Base-by-base conservation (phyloP, 83 land plant species). In the Picea engelmannii region DNA sequence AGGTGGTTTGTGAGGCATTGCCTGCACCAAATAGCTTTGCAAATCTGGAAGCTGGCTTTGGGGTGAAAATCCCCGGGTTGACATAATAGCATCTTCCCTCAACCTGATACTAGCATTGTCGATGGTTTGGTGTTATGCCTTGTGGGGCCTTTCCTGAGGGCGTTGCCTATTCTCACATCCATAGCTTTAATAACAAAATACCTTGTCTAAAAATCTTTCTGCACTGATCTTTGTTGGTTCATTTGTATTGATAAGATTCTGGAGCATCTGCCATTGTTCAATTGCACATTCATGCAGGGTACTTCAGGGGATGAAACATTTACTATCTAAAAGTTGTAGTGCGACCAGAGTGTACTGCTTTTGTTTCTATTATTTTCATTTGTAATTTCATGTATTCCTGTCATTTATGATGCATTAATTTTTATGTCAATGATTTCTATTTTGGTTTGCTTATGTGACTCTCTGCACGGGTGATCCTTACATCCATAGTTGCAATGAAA, bases 121-220 rank as follows among this genome's bases (percentile, higher is more conserved):
- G 47, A 44, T 44, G 47, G 47, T 44, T 44, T 44, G 47, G 47
- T 44, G 4, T 44, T 44, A 44, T 44, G 47, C 47, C 47, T 44
- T 44, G 47, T 44, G 47, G 47, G 47, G 8, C 47, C 7, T 44
- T 7, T 44, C 7, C 47, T 44, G 47, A 6, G 47, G 47, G 6
- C 7, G 7, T 44, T 44, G 47, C 47, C 47, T 44, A 7, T 44
- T 44, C 71, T 67, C 71, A 67, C 31, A 13, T 66, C 75, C 75
- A 70, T 70, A 70, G 42, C 75, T 70, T 16, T 70, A 10, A 18
- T 68, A 17, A 6, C 31, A 12, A 12, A 24, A 35, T 18, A 70
- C 21, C 18, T 70, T 70, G 75, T 40, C 8, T 70, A 70, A 47
- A 70, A 40, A 70, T 70, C 9, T 35, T 70, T 70, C 18, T 70